Percentiles rank a stretch among this genome's conserved stretches.
Evolutionary conservation across 2,329 filamentous ascomycete genomes (phyloP).

Genomic region (Dactylellina haptotyla): DNA sequence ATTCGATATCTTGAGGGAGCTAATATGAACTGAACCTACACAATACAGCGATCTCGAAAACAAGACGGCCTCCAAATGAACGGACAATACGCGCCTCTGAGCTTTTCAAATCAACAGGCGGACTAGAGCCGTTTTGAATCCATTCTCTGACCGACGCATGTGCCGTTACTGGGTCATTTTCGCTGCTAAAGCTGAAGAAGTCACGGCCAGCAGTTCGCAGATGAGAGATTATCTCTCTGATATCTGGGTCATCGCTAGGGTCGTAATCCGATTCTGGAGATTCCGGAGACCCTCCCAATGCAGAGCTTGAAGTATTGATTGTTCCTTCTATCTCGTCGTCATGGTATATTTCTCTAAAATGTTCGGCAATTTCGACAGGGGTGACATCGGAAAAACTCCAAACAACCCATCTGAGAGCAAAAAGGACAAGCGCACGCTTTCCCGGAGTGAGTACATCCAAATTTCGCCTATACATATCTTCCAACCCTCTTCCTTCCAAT

Average conservation of each 20-base stretch:
- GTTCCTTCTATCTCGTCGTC: neutral
- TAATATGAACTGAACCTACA: neutral
- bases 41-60: conserved; percentile 4
- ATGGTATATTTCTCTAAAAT: conserved; percentile 24
- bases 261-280: neutral
- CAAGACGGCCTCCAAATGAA: neutral
- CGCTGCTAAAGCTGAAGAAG: conserved; percentile 26
- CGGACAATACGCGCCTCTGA: neutral
- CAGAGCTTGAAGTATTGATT: neutral
- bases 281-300: neutral
- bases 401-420: conserved; percentile 26
- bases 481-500: neutral
- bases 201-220: conserved; percentile 15
- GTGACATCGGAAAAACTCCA: conserved; percentile 27
- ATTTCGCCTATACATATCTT: conserved; percentile 23
- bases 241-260: conserved; percentile 28
- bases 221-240: conserved; percentile 33
- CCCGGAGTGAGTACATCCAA: conserved; percentile 20
- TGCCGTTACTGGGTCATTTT: conserved; percentile 9
- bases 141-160: conserved; percentile 30
- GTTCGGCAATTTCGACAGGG: conserved; percentile 30
- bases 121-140: neutral
- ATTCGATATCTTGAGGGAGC: neutral
- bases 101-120: neutral
- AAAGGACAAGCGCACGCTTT: conserved; percentile 17